Conservation (phyloP, 2,329 filamentous ascomycete genomes). For the Macrophomina pseudophaseolina region DNA sequence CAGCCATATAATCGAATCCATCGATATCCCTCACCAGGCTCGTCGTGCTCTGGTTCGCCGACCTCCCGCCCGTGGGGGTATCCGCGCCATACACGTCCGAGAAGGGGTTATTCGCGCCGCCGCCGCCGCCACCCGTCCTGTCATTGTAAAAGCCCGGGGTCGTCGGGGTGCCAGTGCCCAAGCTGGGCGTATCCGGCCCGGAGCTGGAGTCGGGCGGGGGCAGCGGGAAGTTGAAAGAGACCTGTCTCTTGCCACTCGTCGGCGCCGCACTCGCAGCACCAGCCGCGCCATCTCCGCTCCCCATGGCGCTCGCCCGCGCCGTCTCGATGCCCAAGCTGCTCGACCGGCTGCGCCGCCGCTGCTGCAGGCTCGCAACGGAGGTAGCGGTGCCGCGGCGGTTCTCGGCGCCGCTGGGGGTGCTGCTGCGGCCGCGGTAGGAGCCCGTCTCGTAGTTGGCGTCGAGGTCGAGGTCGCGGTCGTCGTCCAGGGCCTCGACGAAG, state of each 20-base stretch:
- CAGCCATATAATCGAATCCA: not conserved
- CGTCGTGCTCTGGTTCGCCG: not conserved
- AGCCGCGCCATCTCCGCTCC: not conserved
- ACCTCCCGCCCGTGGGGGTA: not conserved
- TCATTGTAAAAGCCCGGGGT: slow-evolving; percentile 10
- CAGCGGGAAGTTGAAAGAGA: slow-evolving; percentile 14
- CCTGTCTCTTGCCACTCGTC: not conserved
- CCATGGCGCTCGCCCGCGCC: not conserved
- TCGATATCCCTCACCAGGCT: slow-evolving; percentile 4
- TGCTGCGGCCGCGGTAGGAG: slow-evolving; percentile 1
- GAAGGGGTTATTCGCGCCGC: not conserved
- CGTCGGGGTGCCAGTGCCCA: not conserved
- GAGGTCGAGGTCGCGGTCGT: slow-evolving; percentile 4
- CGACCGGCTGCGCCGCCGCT: not conserved
- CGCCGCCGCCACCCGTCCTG: not conserved
- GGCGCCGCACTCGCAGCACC: not conserved
- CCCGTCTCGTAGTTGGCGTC: not conserved
- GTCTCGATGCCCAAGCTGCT: slow-evolving; percentile 15
- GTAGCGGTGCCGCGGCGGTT: not conserved
- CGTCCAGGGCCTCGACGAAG: slow-evolving; percentile 20
- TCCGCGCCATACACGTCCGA: slow-evolving; percentile 4
- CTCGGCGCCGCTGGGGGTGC: not conserved
- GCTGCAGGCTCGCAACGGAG: not conserved
- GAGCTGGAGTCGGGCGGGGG: not conserved
- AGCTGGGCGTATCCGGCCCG: slow-evolving; percentile 2